A percentile compares a stretch with the other conserved stretches of the same genome.
Conservation (phyloP, 768 basidiomycete genomes). For the Podaxis sp. region DNA sequence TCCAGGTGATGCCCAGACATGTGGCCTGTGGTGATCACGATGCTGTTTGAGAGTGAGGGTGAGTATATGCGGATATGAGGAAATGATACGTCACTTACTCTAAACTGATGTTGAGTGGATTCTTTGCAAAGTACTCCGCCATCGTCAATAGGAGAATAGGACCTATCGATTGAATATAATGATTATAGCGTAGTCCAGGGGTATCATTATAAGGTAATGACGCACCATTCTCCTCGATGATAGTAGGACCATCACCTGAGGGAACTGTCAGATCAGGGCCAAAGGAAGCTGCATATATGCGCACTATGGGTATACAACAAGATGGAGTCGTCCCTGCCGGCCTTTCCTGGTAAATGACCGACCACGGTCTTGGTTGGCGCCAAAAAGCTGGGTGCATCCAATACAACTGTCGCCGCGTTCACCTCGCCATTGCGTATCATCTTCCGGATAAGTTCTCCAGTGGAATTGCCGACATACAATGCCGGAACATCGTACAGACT, state of each 20-base stretch:
- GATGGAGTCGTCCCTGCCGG: constrained; percentile 21
- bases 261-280: not conserved
- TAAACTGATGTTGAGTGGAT: constrained; percentile 26
- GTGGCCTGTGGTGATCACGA: constrained; percentile 30
- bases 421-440: constrained; percentile 22
- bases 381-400: constrained; percentile 28
- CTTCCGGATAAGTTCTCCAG: constrained; percentile 27
- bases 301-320: constrained; percentile 32
- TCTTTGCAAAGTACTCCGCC: constrained; percentile 28
- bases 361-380: constrained; percentile 24
- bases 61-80: not conserved
- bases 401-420: constrained; percentile 26
- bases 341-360: constrained; percentile 25
- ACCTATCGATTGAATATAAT: constrained; percentile 16
- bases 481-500: constrained; percentile 28
- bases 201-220: not conserved
- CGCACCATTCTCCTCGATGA: constrained; percentile 31
- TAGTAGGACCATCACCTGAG: constrained; percentile 31
- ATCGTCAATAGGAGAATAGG: constrained; percentile 30
- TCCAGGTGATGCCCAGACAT: constrained; percentile 29
- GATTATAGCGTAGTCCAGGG: not conserved
- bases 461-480: constrained; percentile 30
- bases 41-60: constrained; percentile 16
- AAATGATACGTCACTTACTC: constrained; percentile 21
- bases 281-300: not conserved